Evolutionary conservation across 352 stramenopile genomes (phyloP), one percentile per base, ranked within the genome.

Genomic region (Halophytophthora polymorphica): DNA sequence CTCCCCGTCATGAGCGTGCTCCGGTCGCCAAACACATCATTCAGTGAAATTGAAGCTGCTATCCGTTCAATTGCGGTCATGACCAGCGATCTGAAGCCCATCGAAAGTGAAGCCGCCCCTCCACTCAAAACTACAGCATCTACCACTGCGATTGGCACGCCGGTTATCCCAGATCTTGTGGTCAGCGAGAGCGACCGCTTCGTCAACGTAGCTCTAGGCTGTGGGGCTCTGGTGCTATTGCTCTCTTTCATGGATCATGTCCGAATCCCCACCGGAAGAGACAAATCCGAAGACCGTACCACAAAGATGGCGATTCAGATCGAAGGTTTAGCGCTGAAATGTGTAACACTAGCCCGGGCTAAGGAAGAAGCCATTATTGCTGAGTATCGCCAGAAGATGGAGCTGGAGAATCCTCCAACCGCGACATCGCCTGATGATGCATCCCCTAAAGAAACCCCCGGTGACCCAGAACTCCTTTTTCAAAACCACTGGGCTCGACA

Each of bases 21-120:
- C 10, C 58, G 73, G 43, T 62, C 59, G 10, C 47, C 54, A 0
- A 22, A 53, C 12, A 77, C 73, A 6, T 73, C 60, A 3, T 81
- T 84, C 37, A 62, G 47, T 8, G 64, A 84, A 50, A 62, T 84
- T 31, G 58, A 81, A 58, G 73, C 73, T 41, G 70, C 70, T 13
- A 36, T 81, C 11, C 50, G 38, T 14, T 64, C 61, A 0, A 47
- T 81, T 2, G 23, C 46, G 6, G 45, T 66, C 2, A 59, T 84
- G 41, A 70, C 66, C 14, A 55, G 44, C 17, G 56, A 73, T 43
- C 29, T 54, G 12, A 48, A 64, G 3, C 23, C 14, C 36, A 12
- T 13, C 6, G 46, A 59, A 10, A 47, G 57, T 14, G 50, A 63
- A 15, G 21, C 8, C 25, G 45, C 14, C 23, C 17, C 14, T 55